phyloP scores from a whole-genome alignment of 106 monocot species.

The Dendrobium chrysotoxum region DNA sequence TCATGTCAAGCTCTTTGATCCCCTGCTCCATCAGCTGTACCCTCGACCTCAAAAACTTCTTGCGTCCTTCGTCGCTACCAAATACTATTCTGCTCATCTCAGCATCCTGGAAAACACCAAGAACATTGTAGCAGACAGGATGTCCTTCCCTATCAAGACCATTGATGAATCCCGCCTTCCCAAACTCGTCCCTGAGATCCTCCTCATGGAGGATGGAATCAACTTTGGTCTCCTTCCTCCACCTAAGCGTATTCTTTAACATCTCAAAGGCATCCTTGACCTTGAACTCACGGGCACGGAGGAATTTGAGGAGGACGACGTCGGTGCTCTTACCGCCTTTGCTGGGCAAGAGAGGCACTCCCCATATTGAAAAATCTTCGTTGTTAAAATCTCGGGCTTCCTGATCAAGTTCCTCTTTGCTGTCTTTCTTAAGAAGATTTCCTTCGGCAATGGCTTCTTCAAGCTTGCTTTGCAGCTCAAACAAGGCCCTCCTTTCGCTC shows the following conservation, averaged over 20 bases:
- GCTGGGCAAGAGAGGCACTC: conserved; percentile 41
- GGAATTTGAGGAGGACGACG: conserved; percentile 61
- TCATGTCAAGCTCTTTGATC: conserved; percentile 37
- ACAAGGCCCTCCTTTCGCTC: conserved; percentile 58
- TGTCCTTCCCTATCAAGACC: conserved; percentile 35
- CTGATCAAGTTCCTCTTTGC: background rate
- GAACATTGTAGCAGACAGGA: conserved; percentile 54
- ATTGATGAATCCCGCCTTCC: conserved; percentile 21
- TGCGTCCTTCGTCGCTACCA: conserved; percentile 37
- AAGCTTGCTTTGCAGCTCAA: conserved; percentile 48
- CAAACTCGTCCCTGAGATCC: conserved; percentile 22
- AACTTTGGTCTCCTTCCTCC: conserved; percentile 45
- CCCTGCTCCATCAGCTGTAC: conserved; percentile 69
- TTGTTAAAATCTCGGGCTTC: conserved; percentile 6
- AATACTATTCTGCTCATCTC: conserved; percentile 31
- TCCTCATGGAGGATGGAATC: conserved; percentile 41
- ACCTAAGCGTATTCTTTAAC: conserved; percentile 35
- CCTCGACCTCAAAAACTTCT: conserved; percentile 63
- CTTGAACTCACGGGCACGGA: conserved; percentile 50
- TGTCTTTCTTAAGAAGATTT: conserved; percentile 36
- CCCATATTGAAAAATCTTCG: conserved; percentile 47
- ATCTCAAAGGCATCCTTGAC: conserved; percentile 43
- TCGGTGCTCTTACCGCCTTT: conserved; percentile 30
- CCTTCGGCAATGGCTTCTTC: conserved; percentile 47
- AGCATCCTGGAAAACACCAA: conserved; percentile 38